Evolutionary conservation across 176 grass and related monocot species (phyloP), one percentile per base, ranked within the genome.

Genomic region (Bolboschoenus planiculmis): DNA sequence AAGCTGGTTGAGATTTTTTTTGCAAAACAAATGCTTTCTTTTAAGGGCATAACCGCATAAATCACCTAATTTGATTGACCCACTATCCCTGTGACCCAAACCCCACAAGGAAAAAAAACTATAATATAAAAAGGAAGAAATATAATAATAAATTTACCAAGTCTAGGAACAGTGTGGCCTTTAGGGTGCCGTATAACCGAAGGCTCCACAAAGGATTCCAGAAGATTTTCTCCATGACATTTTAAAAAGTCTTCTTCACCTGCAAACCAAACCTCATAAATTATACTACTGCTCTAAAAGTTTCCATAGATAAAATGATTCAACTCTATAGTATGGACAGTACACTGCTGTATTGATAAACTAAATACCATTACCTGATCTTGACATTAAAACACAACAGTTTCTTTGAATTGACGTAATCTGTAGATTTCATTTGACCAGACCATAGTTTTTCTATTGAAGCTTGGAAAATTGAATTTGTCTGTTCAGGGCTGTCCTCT

Each of bases 161-260:
- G 78, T 78, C 92, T 95, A 61, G 95, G 95, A 84, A 98, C 95
- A 0, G 95, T 98, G 74, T 98, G 95, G n/a, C 92, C 95, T 85
- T 95, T 98, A 15, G 95, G 95, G 61, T 98, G 95, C 10, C 83
- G 86, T 54, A 97, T 94, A n/a, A 94, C 78, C 24, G 86, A 82
- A 30, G 94, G 94, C 62, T 97, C 82, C 29, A 89, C 86, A 10
- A 61, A 95, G 56, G 92, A 91, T 60, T 93, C 89, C 67, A 95
- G 55, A 27, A 98, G 90, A 55, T 76, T 61, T 56, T 95, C 92
- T 35, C 92, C 95, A 80, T 62, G 46, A 7, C 1, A 0, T 82
- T 85, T 95, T 39, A 98, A 86, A 18, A 98, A 97, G 77, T 97
- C 94, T 14, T 84, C 87, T 48, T 97, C 88, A 42, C 94, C 94